Base-by-base conservation (phyloP, 208 protist genomes). In the Leishmania braziliensis region DNA sequence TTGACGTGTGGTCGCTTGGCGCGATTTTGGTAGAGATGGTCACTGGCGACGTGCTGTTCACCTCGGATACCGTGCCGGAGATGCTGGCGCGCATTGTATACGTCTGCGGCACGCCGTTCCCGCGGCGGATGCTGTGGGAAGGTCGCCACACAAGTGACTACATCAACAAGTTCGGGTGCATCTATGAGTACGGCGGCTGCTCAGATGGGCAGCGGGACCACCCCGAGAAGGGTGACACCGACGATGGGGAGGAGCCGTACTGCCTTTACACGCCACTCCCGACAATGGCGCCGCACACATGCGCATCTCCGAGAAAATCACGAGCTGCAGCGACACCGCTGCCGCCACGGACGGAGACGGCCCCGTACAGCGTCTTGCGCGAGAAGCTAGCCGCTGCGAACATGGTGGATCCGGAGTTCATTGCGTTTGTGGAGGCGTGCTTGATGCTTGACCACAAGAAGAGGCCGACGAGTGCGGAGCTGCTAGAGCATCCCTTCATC, bases 1-100 rank as follows among this genome's bases (percentile, higher is more conserved):
- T 99, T 79, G 97, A 99, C 85, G 92, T 99, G 1, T 99, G 98
- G 97, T 99, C 97, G 5, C 90, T 99, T 56, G 97, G 97, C 20
- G 97, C 96, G 26, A 99, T 99, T 79, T 81, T 99, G 26, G 93
- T 92, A 3, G 97, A 99, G 88, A 95, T 99, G 68, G 95, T 93
- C 39, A 99, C 96, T 0, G 97, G 98, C 5, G 89, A 97, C 58
- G 98, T 99, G 29, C 94, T 99, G 65, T 99, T 99, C 90, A 93
- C 95, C 29, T 98, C 97, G 63, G 93, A 98, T 66, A 98, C 96
- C 20, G 93, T 98, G 48, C 92, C 93, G 58, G 96, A 98, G 82
- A 98, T 99, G 95, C 92, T 99, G 76, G 95, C 94, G 5, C 89
- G 96, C 39, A 98, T 99, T 70, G 89, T 96, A 43, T 92, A 90